Evolutionary conservation across 306 rosid species (phyloP), one percentile per base, ranked within the genome.

Genomic region (Vigna nakashimae): DNA sequence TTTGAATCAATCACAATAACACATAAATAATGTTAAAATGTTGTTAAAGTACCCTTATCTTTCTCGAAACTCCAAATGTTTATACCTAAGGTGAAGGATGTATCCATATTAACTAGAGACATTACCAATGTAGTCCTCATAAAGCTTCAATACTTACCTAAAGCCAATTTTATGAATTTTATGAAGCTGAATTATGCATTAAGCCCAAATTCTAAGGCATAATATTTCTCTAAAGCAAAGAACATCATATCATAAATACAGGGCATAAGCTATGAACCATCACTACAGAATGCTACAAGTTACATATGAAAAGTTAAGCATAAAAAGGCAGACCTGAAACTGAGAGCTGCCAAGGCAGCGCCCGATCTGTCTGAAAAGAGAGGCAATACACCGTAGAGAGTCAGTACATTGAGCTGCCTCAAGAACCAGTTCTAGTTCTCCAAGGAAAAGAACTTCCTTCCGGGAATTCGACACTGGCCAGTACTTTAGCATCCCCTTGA

Each of bases 381-480:
- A 69, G 67, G 65, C 68, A 80, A 84, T 88, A 69, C 91, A 89
- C 6, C 78, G 66, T 10, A 77, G 77, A 59, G 85, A 88, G 74
- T 92, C 94, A 0, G 86, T 65, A 13, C 79, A 53, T 43, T 77
- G 90, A 58, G 89, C 87, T 22, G 69, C 86, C 59, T 87, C 91
- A 77, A 90, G 79, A 81, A 92, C 83, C 79, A 87, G 90, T 82
- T 87, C 93, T 5, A 92, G 49, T 78, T 92, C 91, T 8, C 84
- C 85, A 40, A 91, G 90, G 80, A 91, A 90, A 74, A 92, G 91
- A 38, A 88, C 87, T 84, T 92, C 93, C 81, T 92, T 92, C 22
- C 90, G 94, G 56, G 91, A 87, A 80, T 92, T 92, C 0, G 92
- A 84, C 17, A 90, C 76, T 0, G 93, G 94, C 97, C 97, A 92